Evolutionary conservation across 176 grass and related monocot species (phyloP).

Genomic region (Thalia dealbata): DNA sequence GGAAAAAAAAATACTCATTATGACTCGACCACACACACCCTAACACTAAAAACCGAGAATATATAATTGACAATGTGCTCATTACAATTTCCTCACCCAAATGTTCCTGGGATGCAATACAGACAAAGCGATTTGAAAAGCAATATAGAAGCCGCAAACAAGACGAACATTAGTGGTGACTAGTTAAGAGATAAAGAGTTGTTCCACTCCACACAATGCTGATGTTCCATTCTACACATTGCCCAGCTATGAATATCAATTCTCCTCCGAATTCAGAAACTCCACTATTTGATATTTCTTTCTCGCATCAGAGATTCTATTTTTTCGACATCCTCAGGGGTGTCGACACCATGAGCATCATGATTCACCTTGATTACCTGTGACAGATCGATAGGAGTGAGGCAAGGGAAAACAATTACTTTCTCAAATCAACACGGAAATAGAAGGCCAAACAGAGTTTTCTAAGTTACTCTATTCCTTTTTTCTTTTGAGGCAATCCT

Average conservation of each 20-base stretch:
- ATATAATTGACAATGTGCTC: no score
- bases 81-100: no score
- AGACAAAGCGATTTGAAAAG: background rate
- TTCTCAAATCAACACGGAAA: background rate
- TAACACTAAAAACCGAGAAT: no score
- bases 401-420: background rate
- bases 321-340: slow-evolving; percentile 71
- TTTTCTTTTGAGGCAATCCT: no score
- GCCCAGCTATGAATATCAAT: background rate
- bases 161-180: background rate
- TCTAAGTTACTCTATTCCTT: no score
- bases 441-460: background rate
- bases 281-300: slow-evolving; percentile 38
- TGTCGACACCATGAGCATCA: slow-evolving; percentile 90
- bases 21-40: no score
- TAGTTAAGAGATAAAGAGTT: no score
- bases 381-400: background rate
- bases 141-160: background rate
- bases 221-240: background rate
- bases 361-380: slow-evolving; percentile 98
- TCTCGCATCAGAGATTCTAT: slow-evolving; percentile 74
- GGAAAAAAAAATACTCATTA: no score
- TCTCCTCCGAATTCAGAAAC: background rate
- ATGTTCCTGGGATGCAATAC: no score
- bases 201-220: background rate